phyloP scores from a whole-genome alignment of 306 rosid genomes.

The Cucurbita pepo region DNA sequence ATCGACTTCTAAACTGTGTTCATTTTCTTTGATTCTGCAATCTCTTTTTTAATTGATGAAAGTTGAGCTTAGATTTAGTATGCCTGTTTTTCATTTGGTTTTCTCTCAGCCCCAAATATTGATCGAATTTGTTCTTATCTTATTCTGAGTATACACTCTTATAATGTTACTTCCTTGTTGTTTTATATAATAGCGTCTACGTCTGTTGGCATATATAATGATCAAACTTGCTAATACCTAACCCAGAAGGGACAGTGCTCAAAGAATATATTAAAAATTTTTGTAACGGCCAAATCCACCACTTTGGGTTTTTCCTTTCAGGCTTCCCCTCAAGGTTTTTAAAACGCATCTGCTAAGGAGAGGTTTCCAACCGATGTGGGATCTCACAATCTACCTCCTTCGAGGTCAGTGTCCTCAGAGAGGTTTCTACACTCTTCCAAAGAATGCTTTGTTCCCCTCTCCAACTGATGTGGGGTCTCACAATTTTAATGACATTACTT shows the following conservation, averaged over 20 bases:
- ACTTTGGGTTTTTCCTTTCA: too few species aligned
- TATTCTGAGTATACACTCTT: neutral
- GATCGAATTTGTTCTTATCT: neutral
- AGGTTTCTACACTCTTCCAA: too few species aligned
- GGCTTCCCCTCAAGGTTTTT: too few species aligned
- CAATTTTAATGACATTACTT: neutral
- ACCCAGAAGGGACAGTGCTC: neutral
- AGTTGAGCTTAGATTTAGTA: neutral
- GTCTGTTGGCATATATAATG: neutral
- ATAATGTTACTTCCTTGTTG: neutral
- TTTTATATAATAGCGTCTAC: neutral
- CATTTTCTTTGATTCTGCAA: neutral
- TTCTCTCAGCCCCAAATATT: neutral
- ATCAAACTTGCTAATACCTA: neutral
- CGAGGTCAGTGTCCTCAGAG: too few species aligned
- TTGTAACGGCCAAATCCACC: too few species aligned
- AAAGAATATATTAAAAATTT: neutral
- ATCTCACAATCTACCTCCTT: too few species aligned
- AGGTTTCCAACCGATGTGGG: too few species aligned
- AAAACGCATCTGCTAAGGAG: too few species aligned
- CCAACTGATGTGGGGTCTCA: too few species aligned
- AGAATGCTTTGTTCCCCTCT: too few species aligned
- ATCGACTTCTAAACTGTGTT: neutral
- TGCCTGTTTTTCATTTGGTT: neutral
- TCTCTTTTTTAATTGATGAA: neutral